Percentiles rank a stretch among this genome's conserved stretches.
These are phyloP conservation scores for Penicillium crustosum DNA, from an alignment of 2,329 filamentous ascomycete species.

Conservation along the genomic window DNA sequence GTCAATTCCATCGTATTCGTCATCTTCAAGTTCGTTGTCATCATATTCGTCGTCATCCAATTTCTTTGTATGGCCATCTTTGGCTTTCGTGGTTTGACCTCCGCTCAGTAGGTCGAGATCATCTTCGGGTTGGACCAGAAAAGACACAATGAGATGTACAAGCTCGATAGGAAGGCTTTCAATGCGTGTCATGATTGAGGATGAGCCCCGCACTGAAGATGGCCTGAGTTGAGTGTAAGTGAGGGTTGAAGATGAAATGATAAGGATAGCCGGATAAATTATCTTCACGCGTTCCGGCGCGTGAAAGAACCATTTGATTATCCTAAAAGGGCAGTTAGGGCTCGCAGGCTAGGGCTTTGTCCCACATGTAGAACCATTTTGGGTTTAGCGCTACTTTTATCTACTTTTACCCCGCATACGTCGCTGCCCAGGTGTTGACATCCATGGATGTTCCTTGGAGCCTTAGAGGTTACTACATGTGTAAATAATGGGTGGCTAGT, in stretches of 20 bases:
- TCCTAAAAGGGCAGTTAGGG: background rate
- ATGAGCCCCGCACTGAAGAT: background rate
- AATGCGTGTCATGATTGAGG: conserved; percentile 17
- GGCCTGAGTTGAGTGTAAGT: background rate
- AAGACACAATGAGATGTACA: conserved; percentile 18
- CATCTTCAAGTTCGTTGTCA: background rate
- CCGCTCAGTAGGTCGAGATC: background rate
- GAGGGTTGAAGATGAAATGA: background rate
- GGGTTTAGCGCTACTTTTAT: background rate
- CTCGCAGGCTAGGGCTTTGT: background rate
- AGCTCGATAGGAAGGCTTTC: conserved; percentile 23
- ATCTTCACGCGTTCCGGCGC: background rate
- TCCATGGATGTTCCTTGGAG: no score
- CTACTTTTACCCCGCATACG: background rate
- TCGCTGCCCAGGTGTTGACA: background rate
- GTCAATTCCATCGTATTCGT: background rate
- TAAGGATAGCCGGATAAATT: background rate
- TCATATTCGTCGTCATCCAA: background rate
- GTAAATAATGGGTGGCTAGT: no score
- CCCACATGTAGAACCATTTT: background rate
- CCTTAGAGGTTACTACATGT: no score
- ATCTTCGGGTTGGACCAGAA: background rate
- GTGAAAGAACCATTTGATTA: background rate
- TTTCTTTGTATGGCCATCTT: background rate
- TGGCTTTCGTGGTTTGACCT: background rate